These are phyloP conservation scores for Amanita subjunquillea DNA, from an alignment of 768 basidiomycete species.

Conservation along the genomic window DNA sequence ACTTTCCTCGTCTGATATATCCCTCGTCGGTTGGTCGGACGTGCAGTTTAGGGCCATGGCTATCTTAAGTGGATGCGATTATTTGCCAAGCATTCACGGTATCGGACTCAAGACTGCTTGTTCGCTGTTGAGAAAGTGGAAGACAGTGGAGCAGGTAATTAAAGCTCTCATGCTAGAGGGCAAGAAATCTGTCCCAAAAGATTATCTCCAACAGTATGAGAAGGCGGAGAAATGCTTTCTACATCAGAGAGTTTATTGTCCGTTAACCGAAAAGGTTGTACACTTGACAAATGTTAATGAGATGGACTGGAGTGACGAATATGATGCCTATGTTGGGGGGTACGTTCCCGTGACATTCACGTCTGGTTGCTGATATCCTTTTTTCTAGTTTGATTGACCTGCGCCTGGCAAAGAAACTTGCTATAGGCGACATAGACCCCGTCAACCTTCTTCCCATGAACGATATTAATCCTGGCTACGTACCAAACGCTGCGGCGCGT, in stretches of 20 bases:
- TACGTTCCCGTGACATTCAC: constrained; percentile 20
- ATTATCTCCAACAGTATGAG: constrained; percentile 65
- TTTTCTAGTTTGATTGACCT: constrained; percentile 51
- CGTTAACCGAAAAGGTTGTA: constrained; percentile 50
- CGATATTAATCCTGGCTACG: constrained; percentile 67
- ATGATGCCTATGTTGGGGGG: constrained; percentile 69
- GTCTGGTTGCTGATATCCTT: constrained; percentile 1
- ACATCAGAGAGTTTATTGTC: constrained; percentile 89
- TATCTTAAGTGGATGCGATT: constrained; percentile 88
- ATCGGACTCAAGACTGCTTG: constrained; percentile 93
- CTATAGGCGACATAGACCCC: constrained; percentile 63
- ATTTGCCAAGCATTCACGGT: constrained; percentile 83
- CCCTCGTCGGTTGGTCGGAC: constrained; percentile 84
- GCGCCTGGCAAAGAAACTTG: constrained; percentile 53
- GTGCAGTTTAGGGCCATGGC: constrained; percentile 88
- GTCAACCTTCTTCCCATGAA: constrained; percentile 55
- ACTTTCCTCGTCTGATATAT: constrained; percentile 46
- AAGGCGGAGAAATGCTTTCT: constrained; percentile 88
- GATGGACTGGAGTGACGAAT: constrained; percentile 44
- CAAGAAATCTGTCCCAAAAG: constrained; percentile 67
- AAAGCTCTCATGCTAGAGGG: constrained; percentile 72
- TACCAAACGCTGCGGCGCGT: constrained; percentile 27
- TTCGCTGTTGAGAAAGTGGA: constrained; percentile 70
- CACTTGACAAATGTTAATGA: constrained; percentile 51
- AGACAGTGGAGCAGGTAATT: constrained; percentile 77